Evolutionary conservation across 306 rosid genomes (phyloP).

Genomic region (Glycine tomentella): DNA sequence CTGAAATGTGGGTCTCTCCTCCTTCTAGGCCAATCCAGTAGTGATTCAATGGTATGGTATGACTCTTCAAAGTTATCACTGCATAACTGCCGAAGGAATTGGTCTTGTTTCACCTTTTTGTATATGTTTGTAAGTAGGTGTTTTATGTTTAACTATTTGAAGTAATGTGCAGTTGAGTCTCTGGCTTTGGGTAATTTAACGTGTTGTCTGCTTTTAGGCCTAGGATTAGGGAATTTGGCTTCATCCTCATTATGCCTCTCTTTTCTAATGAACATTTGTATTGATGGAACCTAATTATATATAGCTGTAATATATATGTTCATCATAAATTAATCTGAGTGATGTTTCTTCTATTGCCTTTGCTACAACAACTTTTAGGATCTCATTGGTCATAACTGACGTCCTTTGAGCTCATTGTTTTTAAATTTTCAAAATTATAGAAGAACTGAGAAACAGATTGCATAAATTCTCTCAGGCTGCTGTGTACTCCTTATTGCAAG

Average conservation of each 20-base stretch:
- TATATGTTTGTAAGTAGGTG: constrained; percentile 1
- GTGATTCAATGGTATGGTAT: constrained; percentile 18
- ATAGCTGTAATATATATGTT: constrained; percentile 22
- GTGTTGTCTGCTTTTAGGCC: background rate
- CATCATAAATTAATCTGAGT: constrained; percentile 24
- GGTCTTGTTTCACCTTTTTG: background rate
- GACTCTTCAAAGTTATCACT: constrained; percentile 7
- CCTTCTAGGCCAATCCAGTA: constrained; percentile 12
- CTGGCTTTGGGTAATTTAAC: constrained; percentile 15
- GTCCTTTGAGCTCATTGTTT: constrained; percentile 23
- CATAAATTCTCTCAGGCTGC: constrained; percentile 75
- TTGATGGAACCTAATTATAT: constrained; percentile 31
- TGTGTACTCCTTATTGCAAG: constrained; percentile 86
- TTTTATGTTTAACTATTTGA: constrained; percentile 18
- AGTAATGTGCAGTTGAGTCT: background rate
- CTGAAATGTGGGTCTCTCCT: constrained; percentile 22
- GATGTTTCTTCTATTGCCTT: constrained; percentile 37
- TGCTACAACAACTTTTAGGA: constrained; percentile 33
- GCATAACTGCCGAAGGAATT: background rate
- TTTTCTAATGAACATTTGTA: constrained; percentile 31
- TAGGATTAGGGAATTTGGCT: constrained; percentile 29
- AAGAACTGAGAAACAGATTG: constrained; percentile 50
- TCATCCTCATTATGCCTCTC: constrained; percentile 23
- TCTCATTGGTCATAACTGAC: constrained; percentile 26
- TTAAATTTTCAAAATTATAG: constrained; percentile 22